These are phyloP conservation scores for Stagonosporopsis cucurbitacearum DNA, from an alignment of 2,329 filamentous ascomycete genomes.

Conservation along the genomic window DNA sequence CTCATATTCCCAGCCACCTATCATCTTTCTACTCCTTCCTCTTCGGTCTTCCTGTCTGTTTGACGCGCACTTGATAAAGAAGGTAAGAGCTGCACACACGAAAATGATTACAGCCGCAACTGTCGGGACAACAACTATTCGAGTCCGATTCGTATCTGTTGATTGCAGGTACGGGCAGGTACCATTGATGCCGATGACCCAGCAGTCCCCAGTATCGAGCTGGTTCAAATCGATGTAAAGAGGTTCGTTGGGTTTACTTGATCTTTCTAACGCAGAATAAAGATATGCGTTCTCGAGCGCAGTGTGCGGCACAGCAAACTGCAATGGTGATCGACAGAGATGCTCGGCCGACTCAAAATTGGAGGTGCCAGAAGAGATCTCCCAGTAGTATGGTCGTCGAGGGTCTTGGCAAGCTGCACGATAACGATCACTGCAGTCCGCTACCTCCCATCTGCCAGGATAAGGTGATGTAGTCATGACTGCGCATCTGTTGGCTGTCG, in stretches of 20 bases:
- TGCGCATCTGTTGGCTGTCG: conserved; percentile 59
- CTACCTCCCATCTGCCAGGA: conserved; percentile 63
- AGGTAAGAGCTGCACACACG: conserved; percentile 64
- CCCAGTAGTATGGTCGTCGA: conserved; percentile 64
- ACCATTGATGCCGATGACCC: conserved; percentile 62
- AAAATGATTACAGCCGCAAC: conserved; percentile 69
- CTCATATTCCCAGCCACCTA: conserved; percentile 69
- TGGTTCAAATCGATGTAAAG: conserved; percentile 69
- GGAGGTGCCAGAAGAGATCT: conserved; percentile 53
- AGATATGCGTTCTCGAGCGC: conserved; percentile 69
- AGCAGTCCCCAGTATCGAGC: conserved; percentile 63
- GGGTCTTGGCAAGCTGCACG: conserved; percentile 64
- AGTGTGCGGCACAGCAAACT: conserved; percentile 65
- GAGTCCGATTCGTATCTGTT: conserved; percentile 52
- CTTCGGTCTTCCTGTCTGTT: conserved; percentile 63
- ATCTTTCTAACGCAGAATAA: conserved; percentile 37
- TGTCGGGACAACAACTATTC: conserved; percentile 65
- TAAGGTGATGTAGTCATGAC: conserved; percentile 55
- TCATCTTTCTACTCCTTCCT: conserved; percentile 55
- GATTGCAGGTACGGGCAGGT: conserved; percentile 64
- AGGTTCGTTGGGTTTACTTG: conserved; percentile 19
- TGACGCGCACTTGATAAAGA: conserved; percentile 69
- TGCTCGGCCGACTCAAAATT: conserved; percentile 54
- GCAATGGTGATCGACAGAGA: conserved; percentile 57
- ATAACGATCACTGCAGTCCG: conserved; percentile 60